These are phyloP conservation scores for Elaeagnus macrophylla DNA, from an alignment of 306 rosid species.

Conservation along the genomic window DNA sequence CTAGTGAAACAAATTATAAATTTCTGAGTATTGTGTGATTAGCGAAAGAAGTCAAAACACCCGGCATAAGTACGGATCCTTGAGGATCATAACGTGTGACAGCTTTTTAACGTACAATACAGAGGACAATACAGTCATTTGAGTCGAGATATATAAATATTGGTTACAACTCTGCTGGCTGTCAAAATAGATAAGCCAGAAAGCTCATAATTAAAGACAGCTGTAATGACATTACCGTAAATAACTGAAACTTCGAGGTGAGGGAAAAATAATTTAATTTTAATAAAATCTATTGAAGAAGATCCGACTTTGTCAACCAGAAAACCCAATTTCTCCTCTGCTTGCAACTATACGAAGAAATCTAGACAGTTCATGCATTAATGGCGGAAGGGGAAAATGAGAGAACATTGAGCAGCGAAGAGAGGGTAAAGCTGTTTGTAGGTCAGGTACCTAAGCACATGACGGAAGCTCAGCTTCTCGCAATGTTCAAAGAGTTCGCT, in stretches of 20 bases:
- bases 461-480: conserved; percentile 73
- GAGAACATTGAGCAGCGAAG: conserved; percentile 56
- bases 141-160: not conserved
- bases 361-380: conserved; percentile 26
- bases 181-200: not conserved
- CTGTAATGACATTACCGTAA: conserved; percentile 37
- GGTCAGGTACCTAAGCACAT: conserved; percentile 98
- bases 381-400: conserved; percentile 93
- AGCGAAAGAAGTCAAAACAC: too few species aligned
- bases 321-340: conserved; percentile 28
- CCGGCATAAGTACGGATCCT: too few species aligned
- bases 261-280: not conserved
- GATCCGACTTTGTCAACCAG: conserved; percentile 34
- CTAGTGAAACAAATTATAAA: too few species aligned
- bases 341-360: conserved; percentile 33
- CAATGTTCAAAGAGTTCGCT: conserved; percentile 85
- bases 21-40: too few species aligned
- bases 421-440: conserved; percentile 91
- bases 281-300: conserved; percentile 26
- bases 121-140: too few species aligned
- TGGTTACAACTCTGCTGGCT: not conserved
- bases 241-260: conserved; percentile 3
- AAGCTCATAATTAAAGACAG: not conserved
- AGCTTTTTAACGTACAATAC: too few species aligned
- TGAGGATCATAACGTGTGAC: too few species aligned